Percentiles rank a stretch among this genome's conserved stretches.
phyloP scores from a whole-genome alignment of 768 basidiomycete species.

The Hebeloma cylindrosporum region DNA sequence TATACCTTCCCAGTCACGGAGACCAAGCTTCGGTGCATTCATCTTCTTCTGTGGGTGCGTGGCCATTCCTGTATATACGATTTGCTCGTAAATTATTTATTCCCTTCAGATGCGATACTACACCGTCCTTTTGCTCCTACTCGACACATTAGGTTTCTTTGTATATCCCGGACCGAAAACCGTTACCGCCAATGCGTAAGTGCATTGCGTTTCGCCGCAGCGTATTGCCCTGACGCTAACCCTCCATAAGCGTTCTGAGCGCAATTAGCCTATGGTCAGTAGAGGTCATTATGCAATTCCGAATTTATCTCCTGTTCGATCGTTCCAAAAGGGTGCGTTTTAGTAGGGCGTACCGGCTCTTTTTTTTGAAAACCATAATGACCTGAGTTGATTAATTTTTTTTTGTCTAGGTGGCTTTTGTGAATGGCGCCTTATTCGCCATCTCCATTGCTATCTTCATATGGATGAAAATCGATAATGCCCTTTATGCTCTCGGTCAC shows the following conservation, averaged over 20 bases:
- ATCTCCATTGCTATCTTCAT: conserved; percentile 42
- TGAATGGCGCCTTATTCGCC: conserved; percentile 40
- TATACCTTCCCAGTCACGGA: conserved; percentile 33
- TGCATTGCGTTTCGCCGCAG: neutral
- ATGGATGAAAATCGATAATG: conserved; percentile 40
- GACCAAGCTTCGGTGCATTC: conserved; percentile 32
- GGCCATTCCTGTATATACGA: too few species aligned
- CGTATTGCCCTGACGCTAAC: conserved; percentile 36
- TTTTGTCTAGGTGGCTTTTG: conserved; percentile 37
- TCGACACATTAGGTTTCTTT: conserved; percentile 48
- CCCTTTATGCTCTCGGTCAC: too few species aligned
- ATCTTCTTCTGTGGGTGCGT: conserved; percentile 42
- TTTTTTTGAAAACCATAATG: too few species aligned
- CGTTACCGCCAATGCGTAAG: conserved; percentile 30
- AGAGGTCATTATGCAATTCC: conserved; percentile 49
- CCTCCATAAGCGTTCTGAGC: conserved; percentile 41
- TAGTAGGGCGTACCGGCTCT: neutral
- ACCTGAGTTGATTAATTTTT: too few species aligned
- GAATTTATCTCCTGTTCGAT: conserved; percentile 43
- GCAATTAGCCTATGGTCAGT: conserved; percentile 48
- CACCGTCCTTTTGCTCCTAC: conserved; percentile 40
- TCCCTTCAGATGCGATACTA: conserved; percentile 45
- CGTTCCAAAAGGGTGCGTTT: conserved; percentile 37
- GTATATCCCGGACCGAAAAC: conserved; percentile 32
- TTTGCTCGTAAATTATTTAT: too few species aligned